These are phyloP conservation scores for Mycena floridula DNA, from an alignment of 768 basidiomycete genomes.

Conservation along the genomic window DNA sequence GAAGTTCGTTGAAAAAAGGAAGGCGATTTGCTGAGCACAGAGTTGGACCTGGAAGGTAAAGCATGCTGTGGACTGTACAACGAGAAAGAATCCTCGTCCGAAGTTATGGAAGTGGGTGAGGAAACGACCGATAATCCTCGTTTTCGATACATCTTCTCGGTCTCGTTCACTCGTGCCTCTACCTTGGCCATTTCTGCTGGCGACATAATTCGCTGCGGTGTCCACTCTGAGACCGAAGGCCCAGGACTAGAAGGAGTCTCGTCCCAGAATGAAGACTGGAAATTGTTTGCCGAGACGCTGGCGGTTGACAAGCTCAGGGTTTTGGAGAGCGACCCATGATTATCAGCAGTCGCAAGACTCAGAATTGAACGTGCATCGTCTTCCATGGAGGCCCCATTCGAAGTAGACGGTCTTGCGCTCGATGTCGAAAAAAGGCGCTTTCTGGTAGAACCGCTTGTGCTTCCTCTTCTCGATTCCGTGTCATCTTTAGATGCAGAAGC, in stretches of 20 bases:
- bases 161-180: slow-evolving; percentile 43
- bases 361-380: slow-evolving; percentile 46
- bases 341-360: slow-evolving; percentile 42
- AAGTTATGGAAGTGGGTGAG: slow-evolving; percentile 29
- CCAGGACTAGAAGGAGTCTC: slow-evolving; percentile 29
- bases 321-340: slow-evolving; percentile 21
- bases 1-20: background rate
- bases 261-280: slow-evolving; percentile 44
- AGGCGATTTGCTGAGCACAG: background rate
- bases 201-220: slow-evolving; percentile 61
- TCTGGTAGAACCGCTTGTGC: slow-evolving; percentile 24
- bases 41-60: background rate
- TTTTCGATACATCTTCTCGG: slow-evolving; percentile 19
- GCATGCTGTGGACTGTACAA: background rate
- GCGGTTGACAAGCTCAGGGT: slow-evolving; percentile 7
- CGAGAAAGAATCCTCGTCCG: background rate
- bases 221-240: slow-evolving; percentile 43
- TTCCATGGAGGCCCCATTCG: slow-evolving; percentile 30
- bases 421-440: slow-evolving; percentile 64
- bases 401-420: slow-evolving; percentile 46
- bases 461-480: slow-evolving; percentile 21
- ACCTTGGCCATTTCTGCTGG: slow-evolving; percentile 58
- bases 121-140: slow-evolving; percentile 34
- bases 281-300: slow-evolving; percentile 18
- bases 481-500: slow-evolving; percentile 17